A percentile compares a stretch with the other conserved stretches of the same genome.
Conservation (phyloP, 768 basidiomycete genomes). For the Leccinum longicurvipes region DNA sequence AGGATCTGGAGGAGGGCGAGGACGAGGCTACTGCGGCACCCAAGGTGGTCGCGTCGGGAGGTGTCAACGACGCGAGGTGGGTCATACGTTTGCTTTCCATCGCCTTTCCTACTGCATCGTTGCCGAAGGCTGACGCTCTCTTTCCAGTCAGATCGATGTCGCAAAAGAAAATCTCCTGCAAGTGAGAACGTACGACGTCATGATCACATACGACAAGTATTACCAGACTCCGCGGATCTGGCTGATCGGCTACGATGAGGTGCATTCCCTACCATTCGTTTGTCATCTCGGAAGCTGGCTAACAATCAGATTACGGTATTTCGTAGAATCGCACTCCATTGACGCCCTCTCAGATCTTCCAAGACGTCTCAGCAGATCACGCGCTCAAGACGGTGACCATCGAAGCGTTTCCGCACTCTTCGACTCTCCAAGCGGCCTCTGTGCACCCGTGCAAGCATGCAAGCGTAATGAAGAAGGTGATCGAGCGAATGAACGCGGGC, state of each 20-base stretch:
- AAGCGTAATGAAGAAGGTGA: slow-evolving; percentile 99
- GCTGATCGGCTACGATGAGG: slow-evolving; percentile 97
- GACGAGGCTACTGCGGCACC: slow-evolving; percentile 82
- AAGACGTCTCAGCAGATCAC: slow-evolving; percentile 96
- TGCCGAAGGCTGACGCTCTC: background rate
- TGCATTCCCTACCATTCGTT: slow-evolving; percentile 27
- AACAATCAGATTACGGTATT: background rate
- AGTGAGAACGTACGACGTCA: slow-evolving; percentile 98
- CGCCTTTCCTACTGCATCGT: background rate
- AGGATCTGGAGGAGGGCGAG: slow-evolving; percentile 80
- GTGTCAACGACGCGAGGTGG: slow-evolving; percentile 49
- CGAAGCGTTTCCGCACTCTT: slow-evolving; percentile 94
- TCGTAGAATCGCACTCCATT: slow-evolving; percentile 81
- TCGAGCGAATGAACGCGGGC: slow-evolving; percentile 94
- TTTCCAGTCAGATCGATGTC: slow-evolving; percentile 53
- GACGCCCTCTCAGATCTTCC: slow-evolving; percentile 88
- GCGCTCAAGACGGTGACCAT: slow-evolving; percentile 99
- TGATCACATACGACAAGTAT: slow-evolving; percentile 99
- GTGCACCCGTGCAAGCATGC: slow-evolving; percentile 99
- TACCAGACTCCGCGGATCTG: slow-evolving; percentile 98
- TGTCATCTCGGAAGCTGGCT: slow-evolving; percentile 1
- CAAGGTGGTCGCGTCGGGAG: slow-evolving; percentile 34
- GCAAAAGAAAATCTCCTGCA: slow-evolving; percentile 84
- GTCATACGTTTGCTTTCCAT: slow-evolving; percentile 14
- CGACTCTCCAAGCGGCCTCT: slow-evolving; percentile 80